These are phyloP conservation scores for Colletotrichum falcatum DNA, from an alignment of 2,329 filamentous ascomycete genomes.

Conservation along the genomic window DNA sequence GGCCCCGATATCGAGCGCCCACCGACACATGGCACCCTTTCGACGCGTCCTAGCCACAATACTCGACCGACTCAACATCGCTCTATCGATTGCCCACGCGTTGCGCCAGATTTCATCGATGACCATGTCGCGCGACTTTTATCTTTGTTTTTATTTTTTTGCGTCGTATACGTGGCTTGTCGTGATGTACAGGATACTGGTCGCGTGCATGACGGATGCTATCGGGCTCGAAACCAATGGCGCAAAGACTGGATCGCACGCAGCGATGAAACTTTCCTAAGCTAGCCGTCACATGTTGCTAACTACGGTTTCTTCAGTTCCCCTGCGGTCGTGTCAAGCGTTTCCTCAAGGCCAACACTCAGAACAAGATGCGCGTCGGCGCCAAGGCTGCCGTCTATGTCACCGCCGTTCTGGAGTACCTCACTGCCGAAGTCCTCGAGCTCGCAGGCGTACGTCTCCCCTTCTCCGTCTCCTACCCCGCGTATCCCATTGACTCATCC, in stretches of 20 bases:
- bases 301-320: constrained; percentile 70
- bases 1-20: constrained; percentile 36
- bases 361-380: constrained; percentile 99
- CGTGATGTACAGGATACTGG: constrained; percentile 10
- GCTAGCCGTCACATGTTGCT: constrained; percentile 12
- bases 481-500: constrained; percentile 26
- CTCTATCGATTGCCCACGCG: constrained; percentile 3
- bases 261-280: constrained; percentile 17
- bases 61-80: neutral
- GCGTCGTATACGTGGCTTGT: neutral
- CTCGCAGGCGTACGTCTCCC: constrained; percentile 82
- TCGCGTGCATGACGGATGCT: constrained; percentile 31
- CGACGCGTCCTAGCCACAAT: constrained; percentile 39
- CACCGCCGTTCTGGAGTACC: constrained; percentile 96
- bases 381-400: constrained; percentile 99
- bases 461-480: neutral
- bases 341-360: constrained; percentile 98
- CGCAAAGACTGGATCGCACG: constrained; percentile 27
- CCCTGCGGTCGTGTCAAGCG: constrained; percentile 99
- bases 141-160: neutral
- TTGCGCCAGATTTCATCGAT: neutral
- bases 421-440: constrained; percentile 97
- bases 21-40: constrained; percentile 25
- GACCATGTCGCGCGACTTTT: constrained; percentile 10
- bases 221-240: constrained; percentile 23